Evolutionary conservation across 1,284 basidiomycete species (phyloP).

Genomic region (Cutaneotrichosporon sp.): DNA sequence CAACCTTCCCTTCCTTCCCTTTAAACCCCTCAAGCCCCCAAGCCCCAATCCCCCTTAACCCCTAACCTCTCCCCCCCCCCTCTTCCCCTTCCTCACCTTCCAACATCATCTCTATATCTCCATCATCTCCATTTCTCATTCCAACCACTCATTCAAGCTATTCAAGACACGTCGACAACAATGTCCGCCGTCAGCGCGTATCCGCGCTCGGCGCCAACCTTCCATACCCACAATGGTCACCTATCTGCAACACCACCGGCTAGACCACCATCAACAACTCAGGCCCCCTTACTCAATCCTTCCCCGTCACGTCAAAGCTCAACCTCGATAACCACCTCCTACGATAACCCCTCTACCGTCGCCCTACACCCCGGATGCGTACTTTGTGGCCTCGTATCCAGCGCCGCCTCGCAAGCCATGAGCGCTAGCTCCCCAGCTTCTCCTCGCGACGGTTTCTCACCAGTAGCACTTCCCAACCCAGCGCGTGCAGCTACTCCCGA

Average conservation of each 20-base stretch:
- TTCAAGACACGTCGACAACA: neutral
- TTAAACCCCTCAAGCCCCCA: no score
- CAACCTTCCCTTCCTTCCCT: no score
- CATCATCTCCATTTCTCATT: neutral
- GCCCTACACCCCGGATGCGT: conserved; percentile 36
- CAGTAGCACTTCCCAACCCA: conserved; percentile 20
- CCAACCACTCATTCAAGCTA: neutral
- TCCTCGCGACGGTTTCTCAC: neutral
- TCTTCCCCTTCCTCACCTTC: neutral
- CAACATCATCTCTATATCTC: neutral
- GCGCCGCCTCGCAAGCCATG: conserved; percentile 18
- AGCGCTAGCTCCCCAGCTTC: conserved; percentile 15
- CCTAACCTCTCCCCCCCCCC: no score
- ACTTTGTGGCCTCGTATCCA: conserved; percentile 36
- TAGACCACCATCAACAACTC: neutral
- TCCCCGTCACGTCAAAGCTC: conserved; percentile 4
- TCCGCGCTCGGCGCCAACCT: neutral
- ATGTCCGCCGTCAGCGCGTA: conserved; percentile 5
- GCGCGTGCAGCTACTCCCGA: conserved; percentile 21
- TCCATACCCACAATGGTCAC: conserved; percentile 1
- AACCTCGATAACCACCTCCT: neutral
- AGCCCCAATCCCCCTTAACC: no score
- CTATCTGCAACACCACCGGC: neutral
- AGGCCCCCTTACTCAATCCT: neutral
- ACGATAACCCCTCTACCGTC: neutral